Conservation (phyloP, 2,329 filamentous ascomycete species). For the Botrytis medusae region DNA sequence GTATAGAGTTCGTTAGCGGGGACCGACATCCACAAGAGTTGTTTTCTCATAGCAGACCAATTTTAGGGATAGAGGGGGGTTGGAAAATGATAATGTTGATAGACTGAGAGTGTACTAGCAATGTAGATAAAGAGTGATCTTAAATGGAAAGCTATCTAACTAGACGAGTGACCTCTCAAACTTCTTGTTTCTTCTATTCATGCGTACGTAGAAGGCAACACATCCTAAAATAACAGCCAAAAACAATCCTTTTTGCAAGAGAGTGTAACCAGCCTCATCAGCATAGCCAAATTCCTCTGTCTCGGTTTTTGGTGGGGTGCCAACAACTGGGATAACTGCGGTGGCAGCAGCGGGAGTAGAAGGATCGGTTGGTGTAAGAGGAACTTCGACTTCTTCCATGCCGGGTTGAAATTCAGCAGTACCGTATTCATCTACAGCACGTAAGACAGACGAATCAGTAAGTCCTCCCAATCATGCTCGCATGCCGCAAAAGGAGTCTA, state of each 20-base stretch:
- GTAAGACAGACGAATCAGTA: conserved; percentile 37
- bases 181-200: conserved; percentile 40
- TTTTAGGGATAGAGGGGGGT: neutral
- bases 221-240: conserved; percentile 50
- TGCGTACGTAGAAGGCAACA: conserved; percentile 48
- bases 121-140: neutral
- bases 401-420: conserved; percentile 38
- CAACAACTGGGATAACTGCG: conserved; percentile 30
- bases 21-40: neutral
- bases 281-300: conserved; percentile 25
- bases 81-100: neutral
- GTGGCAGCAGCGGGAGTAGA: conserved; percentile 22
- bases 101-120: neutral
- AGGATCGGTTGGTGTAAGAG: conserved; percentile 25
- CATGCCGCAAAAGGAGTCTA: conserved; percentile 32
- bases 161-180: conserved; percentile 38
- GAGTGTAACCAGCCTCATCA: conserved; percentile 42
- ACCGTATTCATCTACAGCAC: conserved; percentile 37
- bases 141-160: conserved; percentile 24
- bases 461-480: conserved; percentile 30
- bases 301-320: conserved; percentile 7
- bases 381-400: conserved; percentile 33
- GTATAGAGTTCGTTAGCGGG: neutral
- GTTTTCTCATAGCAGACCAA: neutral
- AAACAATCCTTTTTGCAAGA: conserved; percentile 52